Percentiles rank a stretch among this genome's conserved stretches.
Conservation (phyloP, 2,329 filamentous ascomycete species). For the Calonectria pauciramosa region DNA sequence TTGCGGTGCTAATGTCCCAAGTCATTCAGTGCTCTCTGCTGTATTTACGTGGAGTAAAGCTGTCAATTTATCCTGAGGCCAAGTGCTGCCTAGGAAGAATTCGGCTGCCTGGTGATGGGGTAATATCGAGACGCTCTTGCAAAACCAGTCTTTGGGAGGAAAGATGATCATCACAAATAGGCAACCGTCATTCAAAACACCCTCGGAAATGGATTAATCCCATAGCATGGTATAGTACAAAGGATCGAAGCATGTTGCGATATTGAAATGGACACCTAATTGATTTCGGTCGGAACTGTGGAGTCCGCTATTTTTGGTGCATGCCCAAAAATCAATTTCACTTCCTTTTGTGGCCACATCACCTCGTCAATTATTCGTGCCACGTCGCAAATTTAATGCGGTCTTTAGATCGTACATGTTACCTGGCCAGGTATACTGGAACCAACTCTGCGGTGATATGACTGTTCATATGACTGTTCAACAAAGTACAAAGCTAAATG, state of each 20-base stretch:
- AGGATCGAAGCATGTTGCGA: neutral
- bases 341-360: too few relatives aligned
- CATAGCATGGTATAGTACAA: neutral
- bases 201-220: neutral
- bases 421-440: too few relatives aligned
- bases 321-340: too few relatives aligned
- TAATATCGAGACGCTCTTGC: neutral
- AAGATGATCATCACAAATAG: neutral
- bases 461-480: too few relatives aligned
- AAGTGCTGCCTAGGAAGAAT: neutral
- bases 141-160: neutral
- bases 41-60: neutral
- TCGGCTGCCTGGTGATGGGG: neutral
- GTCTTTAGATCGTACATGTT: too few relatives aligned
- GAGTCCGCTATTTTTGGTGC: too few relatives aligned
- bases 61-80: neutral
- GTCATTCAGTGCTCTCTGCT: rapidly evolving
- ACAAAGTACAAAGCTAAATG: too few relatives aligned
- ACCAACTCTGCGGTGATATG: too few relatives aligned
- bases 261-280: neutral
- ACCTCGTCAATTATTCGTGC: too few relatives aligned
- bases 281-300: too few relatives aligned
- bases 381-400: too few relatives aligned
- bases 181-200: neutral
- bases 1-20: neutral